Evolutionary conservation across 805 yeast species (phyloP), one percentile per base, ranked within the genome.

Genomic region (Starmerella sp.): DNA sequence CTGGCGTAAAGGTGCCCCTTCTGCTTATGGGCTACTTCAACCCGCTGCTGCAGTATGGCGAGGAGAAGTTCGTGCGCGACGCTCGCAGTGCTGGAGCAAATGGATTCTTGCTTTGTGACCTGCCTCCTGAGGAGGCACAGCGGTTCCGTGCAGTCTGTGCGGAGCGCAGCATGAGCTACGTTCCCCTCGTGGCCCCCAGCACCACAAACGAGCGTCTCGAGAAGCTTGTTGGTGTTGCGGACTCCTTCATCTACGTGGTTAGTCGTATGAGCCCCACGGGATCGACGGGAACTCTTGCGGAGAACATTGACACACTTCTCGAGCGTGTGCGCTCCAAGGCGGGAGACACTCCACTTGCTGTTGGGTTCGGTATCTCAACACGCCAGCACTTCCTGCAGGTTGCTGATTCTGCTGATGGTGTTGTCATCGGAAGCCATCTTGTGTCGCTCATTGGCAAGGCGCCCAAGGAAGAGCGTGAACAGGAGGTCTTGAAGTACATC

Each of bases 241-340:
- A 91, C 68, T 86, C 97, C 1, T 93, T 93, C 71, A 84, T 93
- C 57, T 93, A 93, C 65, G 98, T 93, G 41, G 97, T 93, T 15
- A 88, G 96, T 4, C 80, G 95, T 69, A 93, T 93, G 99, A 97
- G 97, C 62, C 83, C 95, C 56, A 93, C 99, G 32, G 98, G 99
- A 67, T 91, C 95, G 38, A 73, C 82, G 28, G 78, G 83, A 17
- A 73, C 76, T 28, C 80, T 95, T 44, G 76, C 81, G 48, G 64
- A 73, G 6, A 83, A 82, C 59, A 78, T 91, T 54, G 79, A 81
- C 30, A 79, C 74, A 43, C 77, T 93, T 59, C 81, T 93, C 62
- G 73, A 75, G 32, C 81, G 88, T 62, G 95, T 93, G 15, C 80
- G 95, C 68, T 75, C 78, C 57, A 77, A 79, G 65, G 77, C 95